Percentiles rank a stretch among this genome's conserved stretches.
Evolutionary conservation across 2,329 filamentous ascomycete species (phyloP).

Genomic region (Canariomyces notabilis): DNA sequence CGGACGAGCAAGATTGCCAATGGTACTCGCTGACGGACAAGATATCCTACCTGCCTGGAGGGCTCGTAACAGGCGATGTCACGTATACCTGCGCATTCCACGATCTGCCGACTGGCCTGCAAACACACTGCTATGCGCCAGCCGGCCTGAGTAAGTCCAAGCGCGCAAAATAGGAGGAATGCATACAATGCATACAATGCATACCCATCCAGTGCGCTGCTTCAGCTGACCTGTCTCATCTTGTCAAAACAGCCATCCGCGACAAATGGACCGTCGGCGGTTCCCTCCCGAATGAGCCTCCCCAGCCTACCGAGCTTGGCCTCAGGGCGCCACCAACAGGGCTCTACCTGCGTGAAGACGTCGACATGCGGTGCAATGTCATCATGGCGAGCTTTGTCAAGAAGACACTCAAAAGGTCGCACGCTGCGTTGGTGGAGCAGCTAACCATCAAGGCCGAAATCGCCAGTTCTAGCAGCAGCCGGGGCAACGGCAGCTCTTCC

Average conservation of each 20-base stretch:
- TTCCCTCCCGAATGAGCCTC: slow-evolving; percentile 63
- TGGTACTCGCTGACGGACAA: slow-evolving; percentile 81
- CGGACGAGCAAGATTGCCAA: slow-evolving; percentile 64
- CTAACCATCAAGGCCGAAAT: slow-evolving; percentile 48
- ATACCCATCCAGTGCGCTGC: too few relatives aligned
- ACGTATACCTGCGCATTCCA: slow-evolving; percentile 78
- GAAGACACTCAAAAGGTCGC: slow-evolving; percentile 73
- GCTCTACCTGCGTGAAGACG: slow-evolving; percentile 78
- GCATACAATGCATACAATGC: too few relatives aligned
- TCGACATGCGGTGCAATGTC: slow-evolving; percentile 76
- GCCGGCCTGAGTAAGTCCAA: slow-evolving; percentile 53
- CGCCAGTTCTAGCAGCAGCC: slow-evolving; percentile 5
- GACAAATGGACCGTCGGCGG: slow-evolving; percentile 75
- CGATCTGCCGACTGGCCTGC: slow-evolving; percentile 65
- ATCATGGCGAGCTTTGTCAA: slow-evolving; percentile 73
- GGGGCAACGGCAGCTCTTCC: slow-evolving; percentile 1
- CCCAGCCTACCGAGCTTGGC: slow-evolving; percentile 60
- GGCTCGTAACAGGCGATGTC: slow-evolving; percentile 59
- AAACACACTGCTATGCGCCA: slow-evolving; percentile 81
- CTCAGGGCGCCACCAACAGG: slow-evolving; percentile 61
- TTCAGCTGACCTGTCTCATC: too few relatives aligned
- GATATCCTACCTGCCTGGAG: slow-evolving; percentile 68
- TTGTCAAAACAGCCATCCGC: slow-evolving; percentile 49
- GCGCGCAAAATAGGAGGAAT: too few relatives aligned
- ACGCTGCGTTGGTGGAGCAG: slow-evolving; percentile 63